Base-by-base conservation (phyloP, 495 filamentous ascomycete genomes). In the Beverwykella pulmonaria region DNA sequence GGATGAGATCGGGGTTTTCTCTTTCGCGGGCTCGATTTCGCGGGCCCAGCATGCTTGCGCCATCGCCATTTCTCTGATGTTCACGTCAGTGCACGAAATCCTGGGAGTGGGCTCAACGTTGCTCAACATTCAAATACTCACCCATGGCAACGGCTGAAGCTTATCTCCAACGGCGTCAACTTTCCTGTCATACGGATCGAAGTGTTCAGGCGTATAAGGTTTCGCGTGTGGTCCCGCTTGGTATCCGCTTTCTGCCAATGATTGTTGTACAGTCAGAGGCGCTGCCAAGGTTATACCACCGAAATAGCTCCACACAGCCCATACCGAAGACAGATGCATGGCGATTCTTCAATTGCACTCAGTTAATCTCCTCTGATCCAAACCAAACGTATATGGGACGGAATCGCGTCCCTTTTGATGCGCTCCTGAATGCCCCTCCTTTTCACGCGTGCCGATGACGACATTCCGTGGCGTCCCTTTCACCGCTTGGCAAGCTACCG, bases 1-100 rank as follows among this genome's bases (percentile, higher is more conserved):
- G 87, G 34, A 85, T 81, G 8, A 85, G 78, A 70, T 91, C 87
- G 4, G 86, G 84, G 67, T 91, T 89, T 15, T 86, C 78, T 53
- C 80, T 80, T 20, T 86, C 83, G 14, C 88, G 84, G 20, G 82
- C 83, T 44, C 68, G 75, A 72, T 91, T 91, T 68, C 84, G 84
- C 1, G 88, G 88, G 10, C 88, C 88, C 53, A 88, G 75, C 4
- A 90, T 81, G 3, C 78, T 84, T 1, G 85, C 78, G 39, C 88
- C 88, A 12, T 83, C 61, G 49, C 87, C 87, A 70, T 89, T 89
- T 22, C 88, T 82, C 73, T 81, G n/a, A 36, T 3, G 15, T 20
- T 65, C 0, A 26, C 48, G 32, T 63, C n/a, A 63, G 39, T 57
- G 2, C 10, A 57, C 12, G 9, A 36, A 8, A 34, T 19, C 52